A percentile compares a stretch with the other conserved stretches of the same genome.
phyloP scores from a whole-genome alignment of 257 asterid species.

The Solanum habrochaites region DNA sequence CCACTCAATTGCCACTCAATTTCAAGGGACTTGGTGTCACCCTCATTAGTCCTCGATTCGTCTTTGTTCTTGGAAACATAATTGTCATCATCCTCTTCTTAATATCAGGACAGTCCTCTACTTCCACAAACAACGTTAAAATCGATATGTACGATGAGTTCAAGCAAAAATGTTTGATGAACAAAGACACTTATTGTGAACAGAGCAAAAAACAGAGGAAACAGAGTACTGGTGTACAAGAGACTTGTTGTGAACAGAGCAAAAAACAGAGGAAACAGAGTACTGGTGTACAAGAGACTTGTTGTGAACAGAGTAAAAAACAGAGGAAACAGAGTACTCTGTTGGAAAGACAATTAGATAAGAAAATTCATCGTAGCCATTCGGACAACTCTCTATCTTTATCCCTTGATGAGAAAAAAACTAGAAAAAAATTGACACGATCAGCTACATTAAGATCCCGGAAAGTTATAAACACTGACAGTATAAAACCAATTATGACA shows the following conservation, averaged over 20 bases:
- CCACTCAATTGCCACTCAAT: constrained; percentile 22
- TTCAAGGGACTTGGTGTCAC: constrained; percentile 31
- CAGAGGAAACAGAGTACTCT: constrained; percentile 1
- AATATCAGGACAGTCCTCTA: constrained; percentile 30
- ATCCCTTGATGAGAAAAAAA: constrained; percentile 4
- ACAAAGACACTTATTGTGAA: background rate
- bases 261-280: background rate
- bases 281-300: background rate
- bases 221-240: background rate
- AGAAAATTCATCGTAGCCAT: constrained; percentile 20
- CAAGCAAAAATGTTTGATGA: constrained; percentile 22
- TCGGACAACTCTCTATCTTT: constrained; percentile 27
- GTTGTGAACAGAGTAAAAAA: background rate
- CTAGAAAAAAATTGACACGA: constrained; percentile 27
- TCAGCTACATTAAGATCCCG: constrained; percentile 37
- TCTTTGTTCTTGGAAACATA: constrained; percentile 58
- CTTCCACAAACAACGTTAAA: background rate
- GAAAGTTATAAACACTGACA: constrained; percentile 2
- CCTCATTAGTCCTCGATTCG: constrained; percentile 41
- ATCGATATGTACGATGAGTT: constrained; percentile 43
- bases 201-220: background rate
- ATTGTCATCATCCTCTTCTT: constrained; percentile 47
- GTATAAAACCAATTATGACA: background rate
- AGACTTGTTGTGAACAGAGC: background rate
- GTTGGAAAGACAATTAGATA: background rate